Base-by-base conservation (phyloP, 2,329 filamentous ascomycete species). In the Paecilomyces dactylethromorphus region DNA sequence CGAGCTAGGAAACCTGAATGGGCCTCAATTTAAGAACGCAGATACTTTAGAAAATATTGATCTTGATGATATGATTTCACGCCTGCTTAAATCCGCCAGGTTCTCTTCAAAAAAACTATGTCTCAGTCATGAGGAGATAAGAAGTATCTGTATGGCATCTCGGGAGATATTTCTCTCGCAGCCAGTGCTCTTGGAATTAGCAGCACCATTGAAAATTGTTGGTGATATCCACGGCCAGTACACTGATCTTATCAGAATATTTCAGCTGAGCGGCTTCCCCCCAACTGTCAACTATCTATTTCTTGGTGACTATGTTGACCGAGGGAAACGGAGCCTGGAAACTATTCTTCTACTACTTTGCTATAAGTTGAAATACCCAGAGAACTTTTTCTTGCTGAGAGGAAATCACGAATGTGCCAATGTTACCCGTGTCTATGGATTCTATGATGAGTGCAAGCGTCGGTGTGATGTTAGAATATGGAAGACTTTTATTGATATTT, bases 391-490 rank as follows among this genome's bases (percentile, higher is more conserved):
- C 78, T 79, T 97, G 54, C 81, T 97, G 24, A 87, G 93, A 59
- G 93, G 93, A 58, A 97, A 97, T 71, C 93, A 97, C 76, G 93
- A 97, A 75, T 97, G 93, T 76, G 93, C 93, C 67, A 96, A 96
- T 65, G 91, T 97, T 56, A 97, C 92, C 12, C 85, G 93, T 60
- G 91, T 97, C 35, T 97, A 97, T 74, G 93, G 93, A 1, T 97
- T 97, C 76, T 97, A 97, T 78, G 93, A 97, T 69, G 93, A 97
- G 74, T 97, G 93, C 83, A 97, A 97, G 79, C 85, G 93, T 64
- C 85, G 93, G 62, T 96, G 90, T 80, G 97, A 96, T 71, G 91
- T 97, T 73, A 97, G 97, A 79, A 87, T 96, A 57, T 97, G 93
- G 93, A 97, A 97, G 81, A 95, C 91, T 0, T 97, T 97, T 71